Evolutionary conservation across 139 green algal species (phyloP).

Genomic region (Astrephomene gubernaculifera): DNA sequence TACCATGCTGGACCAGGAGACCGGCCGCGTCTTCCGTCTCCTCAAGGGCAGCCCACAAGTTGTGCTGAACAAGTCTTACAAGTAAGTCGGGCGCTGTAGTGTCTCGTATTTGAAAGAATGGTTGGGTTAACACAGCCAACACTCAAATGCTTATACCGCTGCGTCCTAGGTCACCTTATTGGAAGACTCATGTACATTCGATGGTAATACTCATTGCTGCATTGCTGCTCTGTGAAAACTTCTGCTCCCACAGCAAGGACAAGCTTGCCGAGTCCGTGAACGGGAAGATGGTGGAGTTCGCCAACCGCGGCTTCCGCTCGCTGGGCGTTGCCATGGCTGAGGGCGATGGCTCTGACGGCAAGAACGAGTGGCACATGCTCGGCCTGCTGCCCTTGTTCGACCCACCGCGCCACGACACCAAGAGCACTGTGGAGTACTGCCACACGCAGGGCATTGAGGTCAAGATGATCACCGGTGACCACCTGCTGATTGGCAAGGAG

Average conservation of each 20-base stretch:
- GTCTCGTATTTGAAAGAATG: too few relatives aligned
- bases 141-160: too few relatives aligned
- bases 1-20: conserved; percentile 61
- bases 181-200: too few relatives aligned
- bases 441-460: conserved; percentile 75
- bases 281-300: conserved; percentile 85
- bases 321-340: conserved; percentile 79
- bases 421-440: conserved; percentile 82
- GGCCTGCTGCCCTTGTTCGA: conserved; percentile 86
- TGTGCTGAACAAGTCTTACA: conserved; percentile 71
- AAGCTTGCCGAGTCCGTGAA: conserved; percentile 68
- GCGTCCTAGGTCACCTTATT: too few relatives aligned
- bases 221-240: too few relatives aligned
- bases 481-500: conserved; percentile 89
- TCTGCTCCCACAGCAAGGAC: conserved; percentile 40
- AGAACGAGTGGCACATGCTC: conserved; percentile 73
- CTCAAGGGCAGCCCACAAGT: conserved; percentile 89
- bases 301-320: conserved; percentile 79
- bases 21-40: conserved; percentile 68
- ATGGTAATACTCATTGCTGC: too few relatives aligned
- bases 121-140: too few relatives aligned
- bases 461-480: conserved; percentile 94
- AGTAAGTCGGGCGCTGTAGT: conserved; percentile 56
- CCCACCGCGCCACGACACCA: conserved; percentile 88
- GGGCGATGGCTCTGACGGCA: conserved; percentile 56